Conservation (phyloP, 208 protist species). For the Hexamita inflata region DNA sequence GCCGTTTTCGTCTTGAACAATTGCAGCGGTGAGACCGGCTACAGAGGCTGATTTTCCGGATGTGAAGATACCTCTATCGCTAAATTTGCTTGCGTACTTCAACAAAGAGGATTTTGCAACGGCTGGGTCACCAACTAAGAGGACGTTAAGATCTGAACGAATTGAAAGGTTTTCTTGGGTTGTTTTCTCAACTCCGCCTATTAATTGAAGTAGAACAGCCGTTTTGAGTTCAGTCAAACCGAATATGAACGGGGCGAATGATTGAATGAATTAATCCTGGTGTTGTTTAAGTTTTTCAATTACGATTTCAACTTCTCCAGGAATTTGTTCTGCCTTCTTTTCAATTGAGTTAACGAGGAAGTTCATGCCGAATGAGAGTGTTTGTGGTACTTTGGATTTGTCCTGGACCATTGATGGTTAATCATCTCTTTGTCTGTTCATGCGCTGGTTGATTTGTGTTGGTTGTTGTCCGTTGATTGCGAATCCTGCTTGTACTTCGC, state of each 20-base stretch:
- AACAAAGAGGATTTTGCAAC: slow-evolving; percentile 97
- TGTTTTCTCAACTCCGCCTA: slow-evolving; percentile 91
- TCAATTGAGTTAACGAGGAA: too few species aligned
- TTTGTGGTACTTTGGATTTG: too few species aligned
- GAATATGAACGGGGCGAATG: slow-evolving; percentile 67
- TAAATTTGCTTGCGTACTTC: slow-evolving; percentile 76
- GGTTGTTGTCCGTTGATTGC: too few species aligned
- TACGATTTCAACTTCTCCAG: too few species aligned
- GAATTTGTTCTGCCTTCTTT: too few species aligned
- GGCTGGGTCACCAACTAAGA: slow-evolving; percentile 91
- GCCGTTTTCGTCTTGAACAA: slow-evolving; percentile 89
- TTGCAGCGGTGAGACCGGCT: slow-evolving; percentile 84
- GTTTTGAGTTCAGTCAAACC: slow-evolving; percentile 90
- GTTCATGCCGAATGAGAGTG: too few species aligned
- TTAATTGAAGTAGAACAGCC: slow-evolving; percentile 88
- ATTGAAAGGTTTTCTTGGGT: slow-evolving; percentile 73
- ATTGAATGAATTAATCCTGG: slow-evolving; percentile 28
- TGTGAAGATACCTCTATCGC: slow-evolving; percentile 86
- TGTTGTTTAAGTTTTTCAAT: too few species aligned
- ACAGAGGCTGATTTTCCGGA: slow-evolving; percentile 83
- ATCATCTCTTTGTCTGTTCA: too few species aligned
- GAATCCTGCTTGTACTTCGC: too few species aligned
- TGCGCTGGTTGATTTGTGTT: too few species aligned
- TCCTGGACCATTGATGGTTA: too few species aligned
- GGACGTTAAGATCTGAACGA: slow-evolving; percentile 96